phyloP scores from a whole-genome alignment of 352 stramenopile species.

The Phytophthora podocarpi region DNA sequence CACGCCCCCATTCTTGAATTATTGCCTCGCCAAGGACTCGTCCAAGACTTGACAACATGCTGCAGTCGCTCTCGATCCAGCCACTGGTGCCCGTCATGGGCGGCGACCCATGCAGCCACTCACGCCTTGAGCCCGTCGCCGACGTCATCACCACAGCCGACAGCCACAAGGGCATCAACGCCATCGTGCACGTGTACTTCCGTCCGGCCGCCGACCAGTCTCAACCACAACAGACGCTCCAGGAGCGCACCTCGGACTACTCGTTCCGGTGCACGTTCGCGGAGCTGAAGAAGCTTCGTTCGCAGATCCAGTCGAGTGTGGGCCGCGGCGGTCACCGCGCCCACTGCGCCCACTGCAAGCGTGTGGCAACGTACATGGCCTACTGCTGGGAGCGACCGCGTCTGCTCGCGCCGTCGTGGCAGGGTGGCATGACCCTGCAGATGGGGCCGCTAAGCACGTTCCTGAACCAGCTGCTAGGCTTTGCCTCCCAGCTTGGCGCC shows the following conservation, averaged over 20 bases:
- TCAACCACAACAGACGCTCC: slow-evolving; percentile 2
- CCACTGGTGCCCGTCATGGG: slow-evolving; percentile 30
- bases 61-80: slow-evolving; percentile 43
- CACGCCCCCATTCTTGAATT: slow-evolving; percentile 31
- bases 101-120: slow-evolving; percentile 24
- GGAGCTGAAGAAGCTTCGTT: slow-evolving; percentile 38
- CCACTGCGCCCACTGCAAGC: slow-evolving; percentile 38
- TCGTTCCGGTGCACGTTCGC: slow-evolving; percentile 32
- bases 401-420: slow-evolving; percentile 38
- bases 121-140: slow-evolving; percentile 28
- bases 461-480: slow-evolving; percentile 39
- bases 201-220: neutral
- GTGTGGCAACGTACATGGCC: slow-evolving; percentile 37
- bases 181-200: slow-evolving; percentile 35
- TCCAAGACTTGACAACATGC: slow-evolving; percentile 24
- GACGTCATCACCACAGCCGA: slow-evolving; percentile 27
- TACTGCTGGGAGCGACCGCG: slow-evolving; percentile 44
- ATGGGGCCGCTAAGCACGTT: slow-evolving; percentile 34
- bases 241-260: slow-evolving; percentile 31
- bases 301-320: slow-evolving; percentile 31
- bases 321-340: slow-evolving; percentile 20
- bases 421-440: slow-evolving; percentile 39
- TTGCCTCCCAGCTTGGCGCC: slow-evolving; percentile 28
- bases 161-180: slow-evolving; percentile 27
- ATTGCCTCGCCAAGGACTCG: no score